Base-by-base conservation (phyloP, 1,284 basidiomycete genomes). In the Phaffia rhodozyma region DNA sequence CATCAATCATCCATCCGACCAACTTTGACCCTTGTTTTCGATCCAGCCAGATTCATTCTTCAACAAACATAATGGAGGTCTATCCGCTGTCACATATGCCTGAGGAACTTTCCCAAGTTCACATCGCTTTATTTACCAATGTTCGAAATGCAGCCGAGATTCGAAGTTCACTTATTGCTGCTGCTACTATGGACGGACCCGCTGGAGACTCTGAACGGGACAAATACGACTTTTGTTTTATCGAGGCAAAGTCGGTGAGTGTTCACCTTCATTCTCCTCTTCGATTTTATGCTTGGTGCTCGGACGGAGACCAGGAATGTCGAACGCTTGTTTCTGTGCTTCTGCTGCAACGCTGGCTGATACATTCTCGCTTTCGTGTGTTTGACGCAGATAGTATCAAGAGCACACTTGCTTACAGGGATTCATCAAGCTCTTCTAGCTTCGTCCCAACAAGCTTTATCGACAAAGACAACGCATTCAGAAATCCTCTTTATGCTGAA, bases 401-500 rank as follows among this genome's bases (percentile, higher is more conserved):
- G 71, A 23, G 66, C 72, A 59, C 90, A 93, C 72, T 77, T 94
- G 7, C 82, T 86, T 70, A 90, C 87, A 0, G 91, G 88, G 0
- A 80, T 91, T 11, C 81, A 86, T 60, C 86, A 91, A 68, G 86
- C 91, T 0, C 78, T 90, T 6, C 77, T 93, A 16, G 82, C 87
- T 0, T 79, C 82, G n/a, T 74, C 80, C 1, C 80, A 84, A 53
- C 77, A 76, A 23, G 69, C 76, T 0, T 75, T 91, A 65, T 79
- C 84, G 55, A 90, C 89, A 2, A 86, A 85, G 74, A 86, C 87
- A 0, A 77, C 89, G 0, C 89, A 94, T 72, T 90, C 88, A 0
- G 91, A 96, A 73, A 81, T 96, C 60, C 78, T 96, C 16, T 90
- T 86, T 79, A 78, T 82, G 23, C 78, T 96, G 55, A 89, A 86